Conservation (phyloP, 176 grass and related monocot species). For the Melocanna baccifera region DNA sequence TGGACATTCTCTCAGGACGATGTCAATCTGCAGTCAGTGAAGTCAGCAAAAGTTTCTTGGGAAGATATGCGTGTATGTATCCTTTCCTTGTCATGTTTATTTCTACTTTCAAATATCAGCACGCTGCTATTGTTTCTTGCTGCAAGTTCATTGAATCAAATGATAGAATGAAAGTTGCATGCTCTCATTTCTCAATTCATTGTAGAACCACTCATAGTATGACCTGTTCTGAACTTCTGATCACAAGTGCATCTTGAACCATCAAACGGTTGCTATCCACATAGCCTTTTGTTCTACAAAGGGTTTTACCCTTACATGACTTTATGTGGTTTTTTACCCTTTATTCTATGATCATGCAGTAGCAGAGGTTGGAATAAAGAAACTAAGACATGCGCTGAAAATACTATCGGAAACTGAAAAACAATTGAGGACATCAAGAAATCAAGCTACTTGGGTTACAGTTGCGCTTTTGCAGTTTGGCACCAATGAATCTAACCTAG, state of each 20-base stretch:
- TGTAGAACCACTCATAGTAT: not conserved
- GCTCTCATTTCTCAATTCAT: not conserved
- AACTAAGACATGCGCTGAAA: conserved; percentile 85
- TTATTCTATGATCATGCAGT: conserved; percentile 45
- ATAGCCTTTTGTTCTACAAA: conserved; percentile 2
- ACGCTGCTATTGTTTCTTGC: not conserved
- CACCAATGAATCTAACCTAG: conserved; percentile 56
- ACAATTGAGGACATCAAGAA: conserved; percentile 91
- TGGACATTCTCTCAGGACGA: conserved; percentile 89
- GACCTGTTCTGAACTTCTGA: not conserved
- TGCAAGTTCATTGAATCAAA: not conserved
- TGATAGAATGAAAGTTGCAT: not conserved
- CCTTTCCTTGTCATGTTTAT: not conserved
- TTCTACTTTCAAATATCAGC: conserved; percentile 7
- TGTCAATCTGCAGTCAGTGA: conserved; percentile 72
- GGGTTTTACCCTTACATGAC: not conserved
- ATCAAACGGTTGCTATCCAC: not conserved
- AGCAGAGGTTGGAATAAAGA: conserved; percentile 81
- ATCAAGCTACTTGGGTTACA: conserved; percentile 95
- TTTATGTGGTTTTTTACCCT: too few relatives aligned
- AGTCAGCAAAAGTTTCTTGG: conserved; percentile 83
- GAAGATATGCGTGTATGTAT: conserved; percentile 75
- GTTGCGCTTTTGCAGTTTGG: conserved; percentile 99
- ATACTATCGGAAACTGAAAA: conserved; percentile 95
- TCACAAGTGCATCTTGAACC: not conserved